These are phyloP conservation scores for Penicillium soppii DNA, from an alignment of 495 filamentous ascomycete genomes.

Conservation along the genomic window DNA sequence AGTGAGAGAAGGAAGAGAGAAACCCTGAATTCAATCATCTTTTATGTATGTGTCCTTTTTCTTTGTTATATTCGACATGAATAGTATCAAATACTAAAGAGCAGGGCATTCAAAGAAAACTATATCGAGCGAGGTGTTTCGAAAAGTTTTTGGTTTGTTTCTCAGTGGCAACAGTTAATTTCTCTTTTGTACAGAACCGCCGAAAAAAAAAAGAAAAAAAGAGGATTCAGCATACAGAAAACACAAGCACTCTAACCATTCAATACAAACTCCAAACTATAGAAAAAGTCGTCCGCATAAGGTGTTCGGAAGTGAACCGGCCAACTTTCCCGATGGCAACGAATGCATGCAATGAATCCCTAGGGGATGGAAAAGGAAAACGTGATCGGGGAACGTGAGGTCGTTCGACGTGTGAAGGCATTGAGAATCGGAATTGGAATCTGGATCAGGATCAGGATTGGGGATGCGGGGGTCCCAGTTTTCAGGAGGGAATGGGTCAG, in stretches of 20 bases:
- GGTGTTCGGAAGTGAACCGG: constrained; percentile 16
- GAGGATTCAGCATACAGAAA: constrained; percentile 17
- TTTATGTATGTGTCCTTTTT: not conserved
- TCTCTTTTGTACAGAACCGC: constrained; percentile 33
- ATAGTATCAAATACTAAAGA: not conserved
- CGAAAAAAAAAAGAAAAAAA: constrained; percentile 23
- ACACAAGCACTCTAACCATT: constrained; percentile 19
- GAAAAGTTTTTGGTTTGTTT: constrained; percentile 20
- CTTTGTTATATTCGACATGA: not conserved
- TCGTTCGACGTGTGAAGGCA: not conserved
- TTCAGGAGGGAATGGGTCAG: constrained; percentile 21
- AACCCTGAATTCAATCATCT: not conserved
- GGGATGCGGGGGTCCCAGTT: too few relatives aligned
- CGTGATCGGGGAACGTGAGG: not conserved
- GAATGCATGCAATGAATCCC: constrained; percentile 10
- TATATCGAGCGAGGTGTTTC: constrained; percentile 7
- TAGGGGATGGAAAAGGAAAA: not conserved
- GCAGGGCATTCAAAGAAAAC: not conserved
- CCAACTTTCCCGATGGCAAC: constrained; percentile 6
- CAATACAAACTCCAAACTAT: constrained; percentile 19
- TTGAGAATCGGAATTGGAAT: not conserved
- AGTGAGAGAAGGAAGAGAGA: not conserved
- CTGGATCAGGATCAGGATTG: not conserved
- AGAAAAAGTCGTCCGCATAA: constrained; percentile 16
- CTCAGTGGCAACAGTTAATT: constrained; percentile 23